Conservation (phyloP, 2,329 filamentous ascomycete species). For the Cladosporium sp. region DNA sequence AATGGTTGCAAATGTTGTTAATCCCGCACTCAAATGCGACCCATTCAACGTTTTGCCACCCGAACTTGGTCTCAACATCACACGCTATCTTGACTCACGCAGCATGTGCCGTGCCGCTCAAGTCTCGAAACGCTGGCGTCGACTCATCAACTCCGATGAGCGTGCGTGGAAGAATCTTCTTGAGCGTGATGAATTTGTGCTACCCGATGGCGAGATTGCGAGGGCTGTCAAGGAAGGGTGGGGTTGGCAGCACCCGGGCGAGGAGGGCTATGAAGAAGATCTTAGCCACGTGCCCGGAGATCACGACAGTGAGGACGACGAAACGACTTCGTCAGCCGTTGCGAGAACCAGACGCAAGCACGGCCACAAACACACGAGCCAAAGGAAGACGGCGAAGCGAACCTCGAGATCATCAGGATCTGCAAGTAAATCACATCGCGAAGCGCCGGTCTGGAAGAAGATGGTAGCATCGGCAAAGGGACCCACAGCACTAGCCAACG, state of each 20-base stretch:
- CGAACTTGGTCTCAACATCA: constrained; percentile 83
- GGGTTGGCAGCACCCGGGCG: constrained; percentile 87
- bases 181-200: constrained; percentile 75
- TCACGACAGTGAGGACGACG: constrained; percentile 34
- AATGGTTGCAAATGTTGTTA: constrained; percentile 85
- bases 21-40: constrained; percentile 91
- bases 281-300: constrained; percentile 57
- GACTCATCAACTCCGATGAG: constrained; percentile 88
- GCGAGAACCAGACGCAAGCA: constrained; percentile 23
- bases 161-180: constrained; percentile 94
- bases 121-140: constrained; percentile 92
- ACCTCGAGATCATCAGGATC: constrained; percentile 13
- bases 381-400: constrained; percentile 13
- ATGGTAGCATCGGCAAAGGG: constrained; percentile 66
- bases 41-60: constrained; percentile 81
- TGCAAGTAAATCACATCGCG: constrained; percentile 5
- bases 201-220: constrained; percentile 80
- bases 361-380: constrained; percentile 4
- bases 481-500: constrained; percentile 80
- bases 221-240: constrained; percentile 87
- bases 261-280: constrained; percentile 76
- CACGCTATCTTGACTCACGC: constrained; percentile 80
- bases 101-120: constrained; percentile 89
- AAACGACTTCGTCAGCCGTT: constrained; percentile 32
- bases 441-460: constrained; percentile 45